Conservation (phyloP, 164 flowering plant genomes). For the Brasenia schreberi region DNA sequence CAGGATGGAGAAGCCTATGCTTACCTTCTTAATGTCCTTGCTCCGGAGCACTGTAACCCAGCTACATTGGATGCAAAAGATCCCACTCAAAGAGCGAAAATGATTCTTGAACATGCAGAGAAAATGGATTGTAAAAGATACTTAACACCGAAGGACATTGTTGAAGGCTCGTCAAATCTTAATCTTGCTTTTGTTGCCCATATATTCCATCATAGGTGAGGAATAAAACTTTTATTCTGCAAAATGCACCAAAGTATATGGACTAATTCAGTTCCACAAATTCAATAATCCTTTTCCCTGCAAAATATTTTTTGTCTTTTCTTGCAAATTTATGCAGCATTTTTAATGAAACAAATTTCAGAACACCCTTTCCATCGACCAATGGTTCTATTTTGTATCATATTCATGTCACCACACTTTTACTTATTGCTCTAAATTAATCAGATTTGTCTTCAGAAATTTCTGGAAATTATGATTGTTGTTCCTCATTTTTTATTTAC, state of each 20-base stretch:
- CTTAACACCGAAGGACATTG: slow-evolving; percentile 63
- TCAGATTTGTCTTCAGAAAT: too few species aligned
- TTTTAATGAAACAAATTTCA: neutral
- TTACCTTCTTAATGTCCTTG: slow-evolving; percentile 85
- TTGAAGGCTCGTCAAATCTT: slow-evolving; percentile 77
- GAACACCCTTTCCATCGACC: too few species aligned
- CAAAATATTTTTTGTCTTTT: too few species aligned
- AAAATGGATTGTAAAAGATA: slow-evolving; percentile 81
- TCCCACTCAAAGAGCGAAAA: slow-evolving; percentile 60
- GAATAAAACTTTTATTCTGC: neutral
- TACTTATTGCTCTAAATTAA: too few species aligned
- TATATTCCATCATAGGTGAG: slow-evolving; percentile 79
- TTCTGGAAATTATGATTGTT: too few species aligned
- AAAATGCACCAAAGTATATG: neutral
- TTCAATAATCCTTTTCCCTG: too few species aligned
- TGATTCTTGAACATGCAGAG: slow-evolving; percentile 83
- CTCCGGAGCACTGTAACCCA: slow-evolving; percentile 73
- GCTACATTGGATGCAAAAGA: slow-evolving; percentile 56
- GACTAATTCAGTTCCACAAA: too few species aligned
- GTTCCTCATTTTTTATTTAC: too few species aligned
- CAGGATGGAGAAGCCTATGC: slow-evolving; percentile 94
- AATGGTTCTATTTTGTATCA: too few species aligned
- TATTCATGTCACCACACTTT: too few species aligned
- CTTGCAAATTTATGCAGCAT: neutral
- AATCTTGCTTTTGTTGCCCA: slow-evolving; percentile 93